Conservation (phyloP, 1,139 yeast species). For the Suhomyces coccinellae region DNA sequence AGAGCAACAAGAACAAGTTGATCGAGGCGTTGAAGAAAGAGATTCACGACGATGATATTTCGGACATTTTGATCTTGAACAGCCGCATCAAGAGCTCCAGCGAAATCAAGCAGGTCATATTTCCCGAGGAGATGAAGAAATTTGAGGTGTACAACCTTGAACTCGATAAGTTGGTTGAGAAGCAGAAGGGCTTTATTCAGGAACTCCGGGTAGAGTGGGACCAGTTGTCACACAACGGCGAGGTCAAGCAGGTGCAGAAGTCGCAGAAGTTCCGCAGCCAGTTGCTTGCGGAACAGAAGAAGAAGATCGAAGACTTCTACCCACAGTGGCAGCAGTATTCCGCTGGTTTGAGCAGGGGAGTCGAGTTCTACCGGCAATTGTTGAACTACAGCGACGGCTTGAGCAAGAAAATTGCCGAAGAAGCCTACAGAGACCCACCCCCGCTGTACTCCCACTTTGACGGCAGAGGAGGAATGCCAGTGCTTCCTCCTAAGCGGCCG, state of each 20-base stretch:
- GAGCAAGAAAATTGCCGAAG: constrained; percentile 24
- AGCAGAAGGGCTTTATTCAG: constrained; percentile 58
- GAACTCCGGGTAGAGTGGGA: constrained; percentile 62
- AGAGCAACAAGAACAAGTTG: constrained; percentile 60
- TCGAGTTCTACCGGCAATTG: constrained; percentile 60
- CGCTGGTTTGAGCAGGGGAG: constrained; percentile 62
- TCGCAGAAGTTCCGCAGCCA: constrained; percentile 33
- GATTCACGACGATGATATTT: constrained; percentile 83
- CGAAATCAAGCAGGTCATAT: constrained; percentile 60
- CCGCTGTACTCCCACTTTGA: background rate
- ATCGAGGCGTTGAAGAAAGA: constrained; percentile 66
- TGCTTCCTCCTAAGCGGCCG: constrained; percentile 4
- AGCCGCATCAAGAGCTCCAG: constrained; percentile 55
- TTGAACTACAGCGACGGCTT: constrained; percentile 44
- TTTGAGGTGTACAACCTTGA: constrained; percentile 70
- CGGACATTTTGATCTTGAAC: constrained; percentile 71
- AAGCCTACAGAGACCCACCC: background rate
- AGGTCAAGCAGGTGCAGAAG: constrained; percentile 39
- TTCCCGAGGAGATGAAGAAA: constrained; percentile 74
- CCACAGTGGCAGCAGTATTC: constrained; percentile 61
- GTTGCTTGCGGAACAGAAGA: constrained; percentile 17
- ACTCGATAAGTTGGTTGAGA: constrained; percentile 64
- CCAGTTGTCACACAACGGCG: constrained; percentile 48
- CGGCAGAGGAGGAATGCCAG: background rate
- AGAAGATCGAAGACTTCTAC: constrained; percentile 45